Percentiles rank a stretch among this genome's conserved stretches.
These are phyloP conservation scores for Yamadazyma mexicana DNA, from an alignment of 1,139 yeast species.

Conservation along the genomic window DNA sequence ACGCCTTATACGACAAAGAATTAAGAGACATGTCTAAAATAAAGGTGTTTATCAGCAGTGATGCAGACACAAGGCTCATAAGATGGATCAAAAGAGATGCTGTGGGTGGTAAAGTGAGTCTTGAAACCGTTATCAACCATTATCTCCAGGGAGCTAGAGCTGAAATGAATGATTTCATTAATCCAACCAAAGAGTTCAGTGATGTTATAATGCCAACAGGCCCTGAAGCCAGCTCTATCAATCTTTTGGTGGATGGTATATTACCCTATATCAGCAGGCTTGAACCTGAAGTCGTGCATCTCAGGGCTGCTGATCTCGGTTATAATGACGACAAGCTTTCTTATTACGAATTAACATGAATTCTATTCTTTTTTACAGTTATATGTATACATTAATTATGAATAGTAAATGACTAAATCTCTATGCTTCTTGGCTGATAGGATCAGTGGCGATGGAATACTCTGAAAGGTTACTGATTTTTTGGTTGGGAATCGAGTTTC, in stretches of 20 bases:
- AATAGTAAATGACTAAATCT: neutral
- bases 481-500: slow-evolving; percentile 50
- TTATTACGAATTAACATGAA: slow-evolving; percentile 47
- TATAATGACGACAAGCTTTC: slow-evolving; percentile 51
- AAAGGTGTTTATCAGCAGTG: slow-evolving; percentile 80
- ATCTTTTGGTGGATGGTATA: slow-evolving; percentile 75
- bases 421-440: slow-evolving; percentile 23
- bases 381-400: slow-evolving; percentile 2
- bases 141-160: slow-evolving; percentile 70
- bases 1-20: slow-evolving; percentile 68
- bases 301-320: slow-evolving; percentile 21
- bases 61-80: slow-evolving; percentile 79
- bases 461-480: slow-evolving; percentile 35
- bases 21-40: slow-evolving; percentile 62
- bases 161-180: slow-evolving; percentile 74
- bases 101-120: slow-evolving; percentile 21
- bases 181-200: slow-evolving; percentile 75
- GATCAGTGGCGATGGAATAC: slow-evolving; percentile 48
- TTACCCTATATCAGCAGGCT: slow-evolving; percentile 33
- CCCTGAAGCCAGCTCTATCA: slow-evolving; percentile 61
- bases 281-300: slow-evolving; percentile 11
- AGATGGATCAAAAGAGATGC: slow-evolving; percentile 64
- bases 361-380: too few species aligned
- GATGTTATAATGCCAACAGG: slow-evolving; percentile 83
- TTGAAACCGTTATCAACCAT: slow-evolving; percentile 50